phyloP scores from a whole-genome alignment of 352 stramenopile genomes.

The Lagenidium giganteum region DNA sequence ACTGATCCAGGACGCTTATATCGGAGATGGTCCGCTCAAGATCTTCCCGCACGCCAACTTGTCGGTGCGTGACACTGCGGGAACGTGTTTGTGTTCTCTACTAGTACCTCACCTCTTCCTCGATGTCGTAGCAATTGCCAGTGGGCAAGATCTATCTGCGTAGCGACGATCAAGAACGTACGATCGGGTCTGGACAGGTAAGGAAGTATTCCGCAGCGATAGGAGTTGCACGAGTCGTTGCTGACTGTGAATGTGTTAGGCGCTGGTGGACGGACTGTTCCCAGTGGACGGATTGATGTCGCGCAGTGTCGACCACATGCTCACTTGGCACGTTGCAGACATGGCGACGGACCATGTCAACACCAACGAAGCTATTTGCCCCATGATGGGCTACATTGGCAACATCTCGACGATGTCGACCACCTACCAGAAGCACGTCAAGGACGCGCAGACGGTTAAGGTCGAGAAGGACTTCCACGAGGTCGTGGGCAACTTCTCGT shows the following conservation, averaged over 20 bases:
- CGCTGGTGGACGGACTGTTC: conserved; percentile 75
- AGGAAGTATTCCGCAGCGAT: no score
- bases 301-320: conserved; percentile 49
- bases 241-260: no score
- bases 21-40: conserved; percentile 64
- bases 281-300: conserved; percentile 44
- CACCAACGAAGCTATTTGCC: conserved; percentile 72
- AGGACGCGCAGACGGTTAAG: conserved; percentile 34
- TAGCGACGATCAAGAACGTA: conserved; percentile 82
- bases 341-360: conserved; percentile 78
- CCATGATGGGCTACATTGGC: conserved; percentile 65
- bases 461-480: conserved; percentile 55
- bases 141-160: conserved; percentile 66
- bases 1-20: conserved; percentile 66
- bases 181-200: conserved; percentile 80
- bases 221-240: not conserved
- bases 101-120: not conserved
- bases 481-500: conserved; percentile 76
- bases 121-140: conserved; percentile 25
- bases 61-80: conserved; percentile 28
- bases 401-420: conserved; percentile 53
- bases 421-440: conserved; percentile 45
- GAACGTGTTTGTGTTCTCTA: not conserved
- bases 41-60: conserved; percentile 63
- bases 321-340: conserved; percentile 74